Conservation (phyloP, 1,284 basidiomycete genomes). For the Puccinia triticina region DNA sequence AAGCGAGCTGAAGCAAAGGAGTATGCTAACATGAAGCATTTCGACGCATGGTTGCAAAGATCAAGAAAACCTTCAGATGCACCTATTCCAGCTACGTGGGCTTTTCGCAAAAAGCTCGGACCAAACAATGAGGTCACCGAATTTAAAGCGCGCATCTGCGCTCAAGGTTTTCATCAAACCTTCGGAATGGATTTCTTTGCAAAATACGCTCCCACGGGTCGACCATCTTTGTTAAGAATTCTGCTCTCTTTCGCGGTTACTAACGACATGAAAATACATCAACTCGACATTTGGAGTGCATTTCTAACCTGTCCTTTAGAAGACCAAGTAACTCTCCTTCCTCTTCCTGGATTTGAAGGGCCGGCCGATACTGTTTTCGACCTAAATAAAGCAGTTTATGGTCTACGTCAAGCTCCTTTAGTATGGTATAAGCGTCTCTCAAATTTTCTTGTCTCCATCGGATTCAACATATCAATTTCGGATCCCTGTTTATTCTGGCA, state of each 20-base stretch:
- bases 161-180: background rate
- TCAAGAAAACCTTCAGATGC: background rate
- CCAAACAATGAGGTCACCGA: background rate
- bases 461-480: background rate
- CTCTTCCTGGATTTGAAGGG: background rate
- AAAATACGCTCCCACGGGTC: too few species aligned
- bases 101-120: background rate
- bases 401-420: background rate
- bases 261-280: background rate
- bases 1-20: background rate
- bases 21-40: too few species aligned
- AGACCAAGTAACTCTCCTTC: background rate
- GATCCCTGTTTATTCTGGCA: background rate
- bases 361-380: background rate
- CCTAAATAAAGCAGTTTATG: background rate
- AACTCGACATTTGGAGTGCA: background rate
- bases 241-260: background rate
- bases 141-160: background rate
- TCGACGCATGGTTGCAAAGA: background rate
- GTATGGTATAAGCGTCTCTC: background rate
- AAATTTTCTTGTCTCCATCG: background rate
- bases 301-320: background rate
- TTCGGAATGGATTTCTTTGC: background rate
- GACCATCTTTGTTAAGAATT: background rate
- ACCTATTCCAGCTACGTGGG: background rate